Evolutionary conservation across 106 monocot species (phyloP), one percentile per base, ranked within the genome.

Genomic region (Dioscorea zingiberensis): DNA sequence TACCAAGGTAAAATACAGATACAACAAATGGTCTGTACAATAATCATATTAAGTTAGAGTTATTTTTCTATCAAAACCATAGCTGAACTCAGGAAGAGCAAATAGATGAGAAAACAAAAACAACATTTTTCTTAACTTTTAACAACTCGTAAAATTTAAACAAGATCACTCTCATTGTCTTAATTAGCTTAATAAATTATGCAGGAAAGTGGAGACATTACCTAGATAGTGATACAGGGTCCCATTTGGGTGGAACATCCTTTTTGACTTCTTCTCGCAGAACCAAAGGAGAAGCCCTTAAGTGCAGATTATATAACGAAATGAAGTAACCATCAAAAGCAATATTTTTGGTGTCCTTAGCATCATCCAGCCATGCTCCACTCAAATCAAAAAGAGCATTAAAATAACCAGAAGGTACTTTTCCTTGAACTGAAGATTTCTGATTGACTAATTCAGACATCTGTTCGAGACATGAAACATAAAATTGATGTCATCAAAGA

Each of bases 281-380:
- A 48, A 91, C 62, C 23, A 91, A 47, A 56, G 95, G 81, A 70
- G 91, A 85, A 66, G 85, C 62, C 21, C 67, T 85, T 65, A 95
- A 74, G 51, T 88, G 91, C 61, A 95, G 76, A 77, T 88, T 95
- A 72, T 85, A 91, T 48, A 88, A 74, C 26, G 83, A 81, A 72
- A 95, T 88, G 78, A 91, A 95, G 71, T 85, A 91, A 28, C 85
- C 94, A 88, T 95, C 84, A 72, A 91, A 91, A 69, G 87, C 91
- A 38, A 91, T 77, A 77, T 62, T 55, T 69, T 95, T 95, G 21
- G 83, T 81, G 62, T 80, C 77, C 77, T 80, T 91, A 27, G 76
- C 76, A 66, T 91, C 94, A 55, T 78, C 76, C 46, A 91, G 59
- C 91, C 91, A 91, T 67, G 78, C 73, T 73, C 94, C 94, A 61